A percentile compares a stretch with the other conserved stretches of the same genome.
phyloP scores from a whole-genome alignment of 108 stramenopile species.

The Craspedostauros australis region DNA sequence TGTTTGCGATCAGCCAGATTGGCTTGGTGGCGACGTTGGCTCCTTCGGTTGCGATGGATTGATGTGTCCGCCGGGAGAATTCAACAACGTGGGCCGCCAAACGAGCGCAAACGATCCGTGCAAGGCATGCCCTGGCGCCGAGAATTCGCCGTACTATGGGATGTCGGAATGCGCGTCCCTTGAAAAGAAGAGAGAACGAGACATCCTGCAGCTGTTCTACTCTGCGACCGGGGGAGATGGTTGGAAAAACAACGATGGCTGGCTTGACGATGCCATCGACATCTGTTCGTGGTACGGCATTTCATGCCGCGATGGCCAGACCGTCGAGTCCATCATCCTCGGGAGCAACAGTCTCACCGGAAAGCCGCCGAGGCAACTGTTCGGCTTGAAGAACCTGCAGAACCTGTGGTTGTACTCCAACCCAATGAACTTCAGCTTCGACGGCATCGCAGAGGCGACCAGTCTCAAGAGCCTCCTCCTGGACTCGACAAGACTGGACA shows the following conservation, averaged over 20 bases:
- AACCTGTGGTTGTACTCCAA: conserved; percentile 63
- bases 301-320: conserved; percentile 45
- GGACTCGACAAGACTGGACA: conserved; percentile 48
- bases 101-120: conserved; percentile 37
- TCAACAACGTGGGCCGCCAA: conserved; percentile 55
- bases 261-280: conserved; percentile 46
- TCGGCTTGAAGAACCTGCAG: conserved; percentile 39
- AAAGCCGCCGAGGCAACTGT: conserved; percentile 70
- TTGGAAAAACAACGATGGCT: conserved; percentile 52
- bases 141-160: conserved; percentile 51
- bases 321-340: conserved; percentile 58
- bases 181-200: conserved; percentile 33
- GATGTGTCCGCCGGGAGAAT: conserved; percentile 54
- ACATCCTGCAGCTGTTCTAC: conserved; percentile 57
- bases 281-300: conserved; percentile 78
- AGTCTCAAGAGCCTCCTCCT: conserved; percentile 51
- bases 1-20: conserved; percentile 46
- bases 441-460: conserved; percentile 48
- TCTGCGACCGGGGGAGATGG: conserved; percentile 54
- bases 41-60: conserved; percentile 50
- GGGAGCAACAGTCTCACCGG: conserved; percentile 73
- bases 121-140: conserved; percentile 42
- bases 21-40: conserved; percentile 41
- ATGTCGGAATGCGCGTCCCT: conserved; percentile 41
- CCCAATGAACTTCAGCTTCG: conserved; percentile 56